These are phyloP conservation scores for Tilletia walkeri DNA, from an alignment of 1,284 basidiomycete genomes.

Conservation along the genomic window DNA sequence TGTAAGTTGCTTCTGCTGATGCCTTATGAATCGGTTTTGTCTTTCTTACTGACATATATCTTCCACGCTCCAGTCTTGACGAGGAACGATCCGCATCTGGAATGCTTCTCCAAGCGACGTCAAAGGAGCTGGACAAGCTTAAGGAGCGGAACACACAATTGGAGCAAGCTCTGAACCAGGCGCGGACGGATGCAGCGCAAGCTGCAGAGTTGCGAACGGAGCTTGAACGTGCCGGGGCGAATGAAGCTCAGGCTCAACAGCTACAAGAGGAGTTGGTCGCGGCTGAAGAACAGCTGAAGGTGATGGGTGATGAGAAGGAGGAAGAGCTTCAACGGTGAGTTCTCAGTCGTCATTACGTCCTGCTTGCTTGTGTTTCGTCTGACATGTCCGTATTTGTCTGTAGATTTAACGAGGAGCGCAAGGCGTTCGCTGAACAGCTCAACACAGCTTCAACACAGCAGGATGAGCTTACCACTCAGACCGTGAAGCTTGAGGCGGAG, in stretches of 20 bases:
- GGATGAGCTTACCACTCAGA: too few relatives aligned
- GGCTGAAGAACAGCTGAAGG: background rate
- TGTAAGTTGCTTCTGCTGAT: constrained; percentile 5
- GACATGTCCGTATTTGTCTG: too few relatives aligned
- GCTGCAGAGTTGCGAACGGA: constrained; percentile 4
- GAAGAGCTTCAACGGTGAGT: background rate
- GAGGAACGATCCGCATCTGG: background rate
- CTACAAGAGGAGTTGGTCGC: background rate
- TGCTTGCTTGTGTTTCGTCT: too few relatives aligned
- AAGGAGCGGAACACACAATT: background rate
- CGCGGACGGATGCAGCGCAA: background rate
- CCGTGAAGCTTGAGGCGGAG: too few relatives aligned
- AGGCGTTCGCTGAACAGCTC: too few relatives aligned
- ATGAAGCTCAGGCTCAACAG: background rate
- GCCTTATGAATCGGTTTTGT: background rate
- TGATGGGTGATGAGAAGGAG: background rate
- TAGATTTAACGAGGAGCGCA: too few relatives aligned
- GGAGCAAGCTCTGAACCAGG: background rate
- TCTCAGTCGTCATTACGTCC: background rate
- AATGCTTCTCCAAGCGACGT: background rate
- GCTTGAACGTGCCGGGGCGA: background rate
- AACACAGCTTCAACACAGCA: too few relatives aligned
- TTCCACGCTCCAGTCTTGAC: background rate
- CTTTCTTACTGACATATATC: background rate
- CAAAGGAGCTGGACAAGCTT: constrained; percentile 10